Conservation (phyloP, 371 early-diverging fungal species). For the Catenaria anguillulae region DNA sequence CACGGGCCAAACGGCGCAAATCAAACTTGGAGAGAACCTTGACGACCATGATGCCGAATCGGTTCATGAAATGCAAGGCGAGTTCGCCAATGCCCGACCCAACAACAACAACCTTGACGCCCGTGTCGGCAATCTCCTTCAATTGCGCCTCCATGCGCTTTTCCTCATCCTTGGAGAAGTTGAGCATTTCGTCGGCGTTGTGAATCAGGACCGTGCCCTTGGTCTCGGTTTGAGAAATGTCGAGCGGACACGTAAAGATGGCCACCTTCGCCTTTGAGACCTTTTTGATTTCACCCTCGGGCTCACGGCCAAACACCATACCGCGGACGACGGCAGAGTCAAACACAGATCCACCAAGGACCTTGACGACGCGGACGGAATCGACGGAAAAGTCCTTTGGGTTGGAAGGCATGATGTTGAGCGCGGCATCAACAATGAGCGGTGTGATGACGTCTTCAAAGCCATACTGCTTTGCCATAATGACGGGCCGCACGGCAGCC, state of each 20-base stretch:
- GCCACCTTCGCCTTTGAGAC: constrained; percentile 82
- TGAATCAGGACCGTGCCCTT: constrained; percentile 98
- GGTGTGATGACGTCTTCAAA: constrained; percentile 72
- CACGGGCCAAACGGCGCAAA: constrained; percentile 84
- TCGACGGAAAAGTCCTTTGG: constrained; percentile 82
- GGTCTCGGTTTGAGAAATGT: constrained; percentile 92
- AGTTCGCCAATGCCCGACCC: constrained; percentile 85
- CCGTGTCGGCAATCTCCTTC: constrained; percentile 78
- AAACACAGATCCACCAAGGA: constrained; percentile 81
- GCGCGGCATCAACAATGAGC: constrained; percentile 73
- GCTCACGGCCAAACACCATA: constrained; percentile 96
- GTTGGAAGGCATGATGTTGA: constrained; percentile 79
- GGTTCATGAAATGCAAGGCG: constrained; percentile 85
- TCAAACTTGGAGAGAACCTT: constrained; percentile 92
- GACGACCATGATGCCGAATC: constrained; percentile 74
- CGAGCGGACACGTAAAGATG: constrained; percentile 92
- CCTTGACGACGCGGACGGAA: constrained; percentile 91
- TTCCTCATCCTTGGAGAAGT: constrained; percentile 70
- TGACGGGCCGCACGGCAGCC: constrained; percentile 57
- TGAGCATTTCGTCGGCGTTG: constrained; percentile 92
- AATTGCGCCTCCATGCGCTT: constrained; percentile 29
- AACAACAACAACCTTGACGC: constrained; percentile 83
- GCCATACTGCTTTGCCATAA: constrained; percentile 88
- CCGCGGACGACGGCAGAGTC: constrained; percentile 90
- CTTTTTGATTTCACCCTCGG: constrained; percentile 60